A percentile compares a stretch with the other conserved stretches of the same genome.
Evolutionary conservation across 352 stramenopile species (phyloP).

Genomic region (Globisporangium barbulae): DNA sequence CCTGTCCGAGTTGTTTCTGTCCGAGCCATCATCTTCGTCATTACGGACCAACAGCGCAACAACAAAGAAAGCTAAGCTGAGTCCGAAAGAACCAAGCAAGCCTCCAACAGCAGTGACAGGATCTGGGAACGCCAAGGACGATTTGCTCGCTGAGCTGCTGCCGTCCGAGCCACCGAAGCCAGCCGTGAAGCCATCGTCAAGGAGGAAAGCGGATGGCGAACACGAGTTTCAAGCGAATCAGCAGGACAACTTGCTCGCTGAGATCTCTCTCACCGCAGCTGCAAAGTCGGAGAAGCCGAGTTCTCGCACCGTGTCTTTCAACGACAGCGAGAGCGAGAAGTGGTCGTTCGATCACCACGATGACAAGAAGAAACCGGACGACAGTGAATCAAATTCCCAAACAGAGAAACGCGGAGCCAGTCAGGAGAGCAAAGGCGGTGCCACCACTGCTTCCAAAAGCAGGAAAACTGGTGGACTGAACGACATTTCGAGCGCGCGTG

Average conservation of each 20-base stretch:
- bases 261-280: slow-evolving; percentile 22
- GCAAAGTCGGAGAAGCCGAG: background rate
- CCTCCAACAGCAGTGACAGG: background rate
- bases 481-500: slow-evolving; percentile 32
- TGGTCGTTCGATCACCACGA: background rate
- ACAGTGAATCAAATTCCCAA: background rate
- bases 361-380: background rate
- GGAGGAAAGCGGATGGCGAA: background rate
- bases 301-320: slow-evolving; percentile 4
- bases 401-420: background rate
- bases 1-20: slow-evolving; percentile 7
- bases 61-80: background rate
- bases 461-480: background rate
- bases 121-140: slow-evolving; percentile 4
- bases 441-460: background rate
- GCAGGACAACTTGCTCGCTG: slow-evolving; percentile 16
- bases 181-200: background rate
- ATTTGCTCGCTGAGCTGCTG: slow-evolving; percentile 15
- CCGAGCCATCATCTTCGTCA: background rate
- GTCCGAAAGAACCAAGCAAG: slow-evolving; percentile 3
- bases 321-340: slow-evolving; percentile 10
- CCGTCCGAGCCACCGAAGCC: slow-evolving; percentile 5
- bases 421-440: background rate
- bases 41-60: background rate
- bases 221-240: background rate